Base-by-base conservation (phyloP, 495 filamentous ascomycete species). In the Pyrenula massariospora region DNA sequence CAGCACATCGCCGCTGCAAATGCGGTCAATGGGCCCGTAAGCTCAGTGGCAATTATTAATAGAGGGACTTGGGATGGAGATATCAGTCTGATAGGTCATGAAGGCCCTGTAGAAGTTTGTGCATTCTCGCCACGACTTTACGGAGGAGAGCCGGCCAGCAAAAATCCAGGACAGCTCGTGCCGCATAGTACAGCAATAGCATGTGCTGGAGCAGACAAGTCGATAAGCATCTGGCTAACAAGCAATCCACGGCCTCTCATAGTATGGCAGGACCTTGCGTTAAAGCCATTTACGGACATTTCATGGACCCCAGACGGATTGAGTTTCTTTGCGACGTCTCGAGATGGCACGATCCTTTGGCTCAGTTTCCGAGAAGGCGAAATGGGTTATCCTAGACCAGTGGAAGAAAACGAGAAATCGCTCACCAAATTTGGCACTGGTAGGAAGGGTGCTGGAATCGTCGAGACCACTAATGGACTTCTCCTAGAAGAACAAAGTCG, bases 1-100 rank as follows among this genome's bases (percentile, higher is more conserved):
- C 87, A 91, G 65, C 93, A 96, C 63, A 96, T 99, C 59, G 94
- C 94, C 1, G 94, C 92, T 23, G 88, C 93, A 8, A 97, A 99
- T 70, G 91, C 93, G 0, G 88, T 91, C 19, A 99, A 99, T 64
- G 93, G 93, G 0, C 93, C 93, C 1, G 93, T 99, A 15, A 95
- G 89, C 71, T 95, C 91, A 0, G 92, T 96, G 11, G 93, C 92
- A 15, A 96, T 99, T 52, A 89, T 97, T 54, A 89, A 95, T 58
- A 86, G 93, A 59, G 85, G 88, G 22, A 81, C 78, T 10, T 99
- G 93, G 93, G 91, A 96, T 65, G 88, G 89, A 56, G 90, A 97
- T 66, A 97, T 97, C 72, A 95, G 95, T 68, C 73, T 99, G 25
- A 94, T 99, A 54, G 93, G 93, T 2, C 94, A 97, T 63, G 93